Percentiles rank a stretch among this genome's conserved stretches.
Conservation (phyloP, 1,284 basidiomycete genomes). For the Pterulicium gracile region DNA sequence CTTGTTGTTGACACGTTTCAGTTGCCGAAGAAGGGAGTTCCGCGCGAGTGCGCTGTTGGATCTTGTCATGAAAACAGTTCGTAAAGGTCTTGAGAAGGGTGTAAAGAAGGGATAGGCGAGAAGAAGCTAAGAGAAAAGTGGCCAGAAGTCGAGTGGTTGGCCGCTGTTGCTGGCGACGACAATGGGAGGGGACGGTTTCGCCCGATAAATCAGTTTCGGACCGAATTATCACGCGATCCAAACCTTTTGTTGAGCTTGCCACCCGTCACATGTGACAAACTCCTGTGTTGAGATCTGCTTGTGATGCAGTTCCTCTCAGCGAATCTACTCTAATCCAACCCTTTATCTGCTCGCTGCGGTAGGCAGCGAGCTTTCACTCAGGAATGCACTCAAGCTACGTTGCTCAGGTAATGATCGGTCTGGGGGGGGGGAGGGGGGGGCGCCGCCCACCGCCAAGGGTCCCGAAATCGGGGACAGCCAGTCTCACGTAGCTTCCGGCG, state of each 20-base stretch:
- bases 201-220: constrained; percentile 2
- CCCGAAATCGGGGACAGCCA: too few species aligned
- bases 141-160: not conserved
- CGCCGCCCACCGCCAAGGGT: too few species aligned
- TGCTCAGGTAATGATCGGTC: too few species aligned
- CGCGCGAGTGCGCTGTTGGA: not conserved
- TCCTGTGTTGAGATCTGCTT: too few species aligned
- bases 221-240: constrained; percentile 1
- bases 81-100: not conserved
- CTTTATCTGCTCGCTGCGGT: too few species aligned
- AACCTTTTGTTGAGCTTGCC: not conserved
- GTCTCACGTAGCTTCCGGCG: too few species aligned
- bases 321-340: too few species aligned
- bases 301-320: too few species aligned
- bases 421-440: too few species aligned
- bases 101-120: not conserved
- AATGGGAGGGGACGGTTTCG: not conserved
- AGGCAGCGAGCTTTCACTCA: too few species aligned
- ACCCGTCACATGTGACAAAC: constrained; percentile 1
- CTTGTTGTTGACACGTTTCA: constrained; percentile 3
- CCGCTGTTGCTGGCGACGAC: constrained; percentile 1
- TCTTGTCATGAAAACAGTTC: not conserved
- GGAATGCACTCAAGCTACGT: too few species aligned
- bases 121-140: not conserved
- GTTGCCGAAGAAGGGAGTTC: not conserved